Evolutionary conservation across 192 early-diverging fungal genomes (phyloP).

Genomic region (Linnemannia schmuckeri): DNA sequence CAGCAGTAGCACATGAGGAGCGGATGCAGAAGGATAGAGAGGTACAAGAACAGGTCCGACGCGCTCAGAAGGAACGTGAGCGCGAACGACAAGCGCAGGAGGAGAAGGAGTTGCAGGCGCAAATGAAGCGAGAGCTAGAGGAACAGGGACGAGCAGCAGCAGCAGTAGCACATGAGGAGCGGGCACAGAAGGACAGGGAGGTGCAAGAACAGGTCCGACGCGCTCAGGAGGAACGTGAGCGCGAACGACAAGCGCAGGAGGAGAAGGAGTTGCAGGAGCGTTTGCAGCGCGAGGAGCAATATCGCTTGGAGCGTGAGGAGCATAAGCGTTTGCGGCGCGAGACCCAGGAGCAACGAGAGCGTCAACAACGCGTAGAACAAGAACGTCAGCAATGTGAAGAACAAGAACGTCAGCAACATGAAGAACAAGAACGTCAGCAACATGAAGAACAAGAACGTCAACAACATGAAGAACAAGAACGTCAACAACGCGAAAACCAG

Average conservation of each 20-base stretch:
- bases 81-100: slow-evolving; percentile 1
- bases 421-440: not conserved
- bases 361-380: not conserved
- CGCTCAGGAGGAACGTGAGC: not conserved
- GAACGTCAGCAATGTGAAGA: not conserved
- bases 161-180: not conserved
- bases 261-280: not conserved
- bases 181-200: not conserved
- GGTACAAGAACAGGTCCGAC: not conserved
- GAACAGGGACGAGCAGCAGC: not conserved
- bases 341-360: not conserved
- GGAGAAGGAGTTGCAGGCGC: not conserved
- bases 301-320: not conserved
- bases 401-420: not conserved
- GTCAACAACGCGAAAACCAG: not conserved
- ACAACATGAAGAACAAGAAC: not conserved
- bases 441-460: not conserved
- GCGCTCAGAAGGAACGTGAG: not conserved
- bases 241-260: slow-evolving; percentile 1
- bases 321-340: not conserved
- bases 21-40: not conserved
- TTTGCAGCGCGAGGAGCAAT: not conserved
- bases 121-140: not conserved
- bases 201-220: not conserved
- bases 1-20: not conserved